A percentile compares a stretch with the other conserved stretches of the same genome.
These are phyloP conservation scores for Myrica gale DNA, from an alignment of 306 rosid species.

Conservation along the genomic window DNA sequence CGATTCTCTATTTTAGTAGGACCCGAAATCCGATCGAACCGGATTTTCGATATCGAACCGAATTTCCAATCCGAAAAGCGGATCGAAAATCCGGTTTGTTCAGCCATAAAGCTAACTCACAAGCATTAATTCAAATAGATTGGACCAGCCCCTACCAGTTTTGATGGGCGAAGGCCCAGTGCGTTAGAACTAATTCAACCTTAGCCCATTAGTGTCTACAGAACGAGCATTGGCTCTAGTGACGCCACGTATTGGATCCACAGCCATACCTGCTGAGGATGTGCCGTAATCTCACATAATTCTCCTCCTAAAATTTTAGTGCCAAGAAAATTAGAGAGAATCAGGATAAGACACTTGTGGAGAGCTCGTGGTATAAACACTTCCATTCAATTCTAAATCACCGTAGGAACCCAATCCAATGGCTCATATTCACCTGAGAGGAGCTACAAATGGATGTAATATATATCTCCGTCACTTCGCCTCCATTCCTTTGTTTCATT, in stretches of 20 bases:
- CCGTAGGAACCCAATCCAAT: conserved; percentile 27
- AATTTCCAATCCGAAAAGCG: no score
- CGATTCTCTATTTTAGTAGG: no score
- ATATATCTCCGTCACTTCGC: conserved; percentile 24
- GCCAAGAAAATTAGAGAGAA: conserved; percentile 16
- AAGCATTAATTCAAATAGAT: no score
- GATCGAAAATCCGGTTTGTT: no score
- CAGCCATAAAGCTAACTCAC: no score
- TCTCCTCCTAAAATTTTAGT: conserved; percentile 4
- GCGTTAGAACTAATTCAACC: not conserved
- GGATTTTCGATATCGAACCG: no score
- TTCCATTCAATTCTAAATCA: conserved; percentile 27
- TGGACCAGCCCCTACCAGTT: not conserved
- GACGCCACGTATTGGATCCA: conserved; percentile 37
- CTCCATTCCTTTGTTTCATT: conserved; percentile 11
- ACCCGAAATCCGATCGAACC: no score
- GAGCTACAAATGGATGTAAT: conserved; percentile 11
- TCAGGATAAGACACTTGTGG: conserved; percentile 72
- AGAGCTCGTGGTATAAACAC: conserved; percentile 48
- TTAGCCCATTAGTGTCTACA: not conserved
- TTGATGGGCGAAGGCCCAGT: not conserved
- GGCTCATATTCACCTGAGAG: conserved; percentile 33
- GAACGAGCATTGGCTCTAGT: conserved; percentile 26
- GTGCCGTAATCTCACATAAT: conserved; percentile 32
- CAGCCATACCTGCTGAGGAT: conserved; percentile 35